Evolutionary conservation across 1,284 basidiomycete genomes (phyloP).

Genomic region (Tilletia walkeri): DNA sequence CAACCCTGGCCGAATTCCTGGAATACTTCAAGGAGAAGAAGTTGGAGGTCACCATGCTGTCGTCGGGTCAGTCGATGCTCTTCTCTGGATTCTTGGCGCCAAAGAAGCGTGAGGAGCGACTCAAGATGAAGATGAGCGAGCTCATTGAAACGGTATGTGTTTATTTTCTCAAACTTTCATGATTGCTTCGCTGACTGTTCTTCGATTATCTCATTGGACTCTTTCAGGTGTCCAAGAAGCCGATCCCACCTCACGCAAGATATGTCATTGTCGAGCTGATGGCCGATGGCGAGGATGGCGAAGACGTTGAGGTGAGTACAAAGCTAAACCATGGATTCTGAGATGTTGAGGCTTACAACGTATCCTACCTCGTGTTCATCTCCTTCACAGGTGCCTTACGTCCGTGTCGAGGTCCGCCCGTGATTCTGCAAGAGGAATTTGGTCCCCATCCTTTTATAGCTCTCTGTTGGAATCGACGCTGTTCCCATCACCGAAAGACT

Average conservation of each 20-base stretch:
- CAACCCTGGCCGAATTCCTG: slow-evolving; percentile 82
- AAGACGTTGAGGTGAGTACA: slow-evolving; percentile 61
- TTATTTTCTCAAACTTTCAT: slow-evolving; percentile 64
- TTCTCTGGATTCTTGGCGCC: slow-evolving; percentile 66
- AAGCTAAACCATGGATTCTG: background rate
- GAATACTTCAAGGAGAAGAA: slow-evolving; percentile 78
- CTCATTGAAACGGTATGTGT: slow-evolving; percentile 82
- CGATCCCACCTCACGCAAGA: slow-evolving; percentile 58
- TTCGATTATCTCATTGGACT: background rate
- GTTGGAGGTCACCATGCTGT: slow-evolving; percentile 91
- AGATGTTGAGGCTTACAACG: background rate
- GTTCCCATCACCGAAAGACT: no score
- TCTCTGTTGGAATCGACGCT: no score
- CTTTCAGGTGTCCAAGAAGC: slow-evolving; percentile 17
- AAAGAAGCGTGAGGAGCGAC: slow-evolving; percentile 51
- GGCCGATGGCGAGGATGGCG: slow-evolving; percentile 83
- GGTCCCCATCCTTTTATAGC: background rate
- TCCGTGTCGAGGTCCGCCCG: slow-evolving; percentile 34
- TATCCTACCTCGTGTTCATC: background rate
- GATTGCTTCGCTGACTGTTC: background rate
- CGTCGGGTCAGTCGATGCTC: slow-evolving; percentile 94
- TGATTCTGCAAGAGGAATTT: background rate
- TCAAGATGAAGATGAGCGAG: slow-evolving; percentile 68
- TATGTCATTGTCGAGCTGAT: slow-evolving; percentile 90
- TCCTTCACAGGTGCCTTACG: slow-evolving; percentile 32